Conservation (phyloP, 768 basidiomycete species). For the Collybia sordida region DNA sequence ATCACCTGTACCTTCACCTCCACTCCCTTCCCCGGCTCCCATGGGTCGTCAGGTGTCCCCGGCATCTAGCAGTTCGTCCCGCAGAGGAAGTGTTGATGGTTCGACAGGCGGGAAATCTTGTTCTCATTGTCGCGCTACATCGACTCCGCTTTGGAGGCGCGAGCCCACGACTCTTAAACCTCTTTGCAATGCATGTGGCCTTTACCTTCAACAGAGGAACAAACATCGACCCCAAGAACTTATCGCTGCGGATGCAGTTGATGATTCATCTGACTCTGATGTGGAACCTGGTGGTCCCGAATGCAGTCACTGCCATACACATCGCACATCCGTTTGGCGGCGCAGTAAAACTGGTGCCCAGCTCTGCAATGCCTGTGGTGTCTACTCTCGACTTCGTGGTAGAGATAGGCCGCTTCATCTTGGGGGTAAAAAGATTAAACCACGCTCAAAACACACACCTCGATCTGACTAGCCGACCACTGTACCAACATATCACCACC, state of each 20-base stretch:
- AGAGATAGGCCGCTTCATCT: constrained; percentile 45
- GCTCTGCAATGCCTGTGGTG: constrained; percentile 52
- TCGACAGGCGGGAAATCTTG: constrained; percentile 35
- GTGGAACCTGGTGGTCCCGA: constrained; percentile 41
- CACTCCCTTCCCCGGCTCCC: constrained; percentile 16
- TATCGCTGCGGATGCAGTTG: constrained; percentile 46
- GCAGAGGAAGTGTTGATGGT: constrained; percentile 28
- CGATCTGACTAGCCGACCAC: constrained; percentile 7
- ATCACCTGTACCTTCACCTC: constrained; percentile 32
- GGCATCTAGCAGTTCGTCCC: constrained; percentile 18
- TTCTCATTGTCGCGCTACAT: constrained; percentile 46
- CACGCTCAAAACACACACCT: constrained; percentile 42
- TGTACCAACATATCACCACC: background rate
- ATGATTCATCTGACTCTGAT: constrained; percentile 38
- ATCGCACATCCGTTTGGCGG: constrained; percentile 50
- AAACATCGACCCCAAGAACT: constrained; percentile 48
- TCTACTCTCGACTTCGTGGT: constrained; percentile 45
- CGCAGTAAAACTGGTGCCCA: constrained; percentile 49
- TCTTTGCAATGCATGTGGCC: constrained; percentile 47
- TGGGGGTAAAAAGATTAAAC: constrained; percentile 47
- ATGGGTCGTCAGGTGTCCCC: constrained; percentile 19
- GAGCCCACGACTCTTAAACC: constrained; percentile 44
- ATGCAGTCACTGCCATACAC: constrained; percentile 50
- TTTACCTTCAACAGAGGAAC: constrained; percentile 47
- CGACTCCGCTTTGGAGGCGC: constrained; percentile 49